phyloP scores from a whole-genome alignment of 352 stramenopile species.

The Pythium biforme region DNA sequence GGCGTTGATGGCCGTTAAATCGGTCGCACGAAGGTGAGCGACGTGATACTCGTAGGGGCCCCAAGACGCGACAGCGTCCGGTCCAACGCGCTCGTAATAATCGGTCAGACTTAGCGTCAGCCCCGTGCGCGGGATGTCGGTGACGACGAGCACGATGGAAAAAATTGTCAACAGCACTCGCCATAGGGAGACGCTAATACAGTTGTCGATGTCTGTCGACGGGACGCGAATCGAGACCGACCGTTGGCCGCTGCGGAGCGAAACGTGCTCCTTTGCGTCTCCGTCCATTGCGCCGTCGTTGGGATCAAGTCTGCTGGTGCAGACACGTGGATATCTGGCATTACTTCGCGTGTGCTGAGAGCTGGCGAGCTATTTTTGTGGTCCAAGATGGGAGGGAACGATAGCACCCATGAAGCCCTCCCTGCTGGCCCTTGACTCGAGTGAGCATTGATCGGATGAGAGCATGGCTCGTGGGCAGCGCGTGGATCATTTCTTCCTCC shows the following conservation, averaged over 20 bases:
- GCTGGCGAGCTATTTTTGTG: too few relatives aligned
- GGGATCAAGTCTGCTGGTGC: too few relatives aligned
- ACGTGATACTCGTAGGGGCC: conserved; percentile 50
- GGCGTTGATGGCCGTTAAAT: not conserved
- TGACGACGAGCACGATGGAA: conserved; percentile 34
- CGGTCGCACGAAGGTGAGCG: conserved; percentile 27
- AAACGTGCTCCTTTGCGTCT: not conserved
- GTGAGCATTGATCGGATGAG: too few relatives aligned
- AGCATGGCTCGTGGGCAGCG: too few relatives aligned
- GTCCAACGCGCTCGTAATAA: conserved; percentile 31
- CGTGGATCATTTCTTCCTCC: too few relatives aligned
- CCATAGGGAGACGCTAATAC: conserved; percentile 13
- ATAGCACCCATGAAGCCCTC: too few relatives aligned
- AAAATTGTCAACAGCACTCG: conserved; percentile 9
- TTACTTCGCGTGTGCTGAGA: too few relatives aligned
- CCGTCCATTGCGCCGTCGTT: not conserved
- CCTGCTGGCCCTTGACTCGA: too few relatives aligned
- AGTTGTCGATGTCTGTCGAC: conserved; percentile 1
- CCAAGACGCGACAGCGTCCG: conserved; percentile 34
- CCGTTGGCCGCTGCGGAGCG: not conserved
- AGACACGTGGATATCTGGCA: too few relatives aligned
- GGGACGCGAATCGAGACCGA: not conserved
- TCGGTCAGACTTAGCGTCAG: conserved; percentile 32
- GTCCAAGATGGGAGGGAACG: too few relatives aligned
- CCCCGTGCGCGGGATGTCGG: conserved; percentile 52